Conservation (phyloP, 2,329 filamentous ascomycete species). For the Colletotrichum shisoi region DNA sequence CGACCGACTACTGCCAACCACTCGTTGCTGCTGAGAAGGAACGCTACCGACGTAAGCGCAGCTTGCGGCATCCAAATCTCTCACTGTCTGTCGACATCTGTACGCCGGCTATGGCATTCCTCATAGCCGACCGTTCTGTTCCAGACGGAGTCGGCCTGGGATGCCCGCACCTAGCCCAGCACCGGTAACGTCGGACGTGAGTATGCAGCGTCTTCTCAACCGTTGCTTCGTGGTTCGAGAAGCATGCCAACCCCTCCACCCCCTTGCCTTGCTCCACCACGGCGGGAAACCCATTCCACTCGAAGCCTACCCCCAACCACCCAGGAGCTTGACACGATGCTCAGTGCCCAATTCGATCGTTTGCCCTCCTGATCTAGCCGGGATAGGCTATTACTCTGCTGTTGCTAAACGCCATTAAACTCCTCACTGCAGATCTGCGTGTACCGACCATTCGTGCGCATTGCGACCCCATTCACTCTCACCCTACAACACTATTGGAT, state of each 20-base stretch:
- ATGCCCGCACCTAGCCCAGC: not conserved
- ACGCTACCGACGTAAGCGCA: constrained; percentile 7
- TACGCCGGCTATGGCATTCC: constrained; percentile 7
- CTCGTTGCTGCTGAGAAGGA: constrained; percentile 8
- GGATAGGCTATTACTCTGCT: constrained; percentile 10
- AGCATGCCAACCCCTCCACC: constrained; percentile 3
- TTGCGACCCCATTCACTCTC: constrained; percentile 15
- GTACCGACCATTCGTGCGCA: constrained; percentile 27
- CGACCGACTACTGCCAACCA: constrained; percentile 3
- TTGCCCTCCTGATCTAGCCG: constrained; percentile 18
- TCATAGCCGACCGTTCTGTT: not conserved
- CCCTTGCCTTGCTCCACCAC: constrained; percentile 20
- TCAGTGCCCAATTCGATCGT: constrained; percentile 17
- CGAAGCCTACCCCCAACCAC: constrained; percentile 29
- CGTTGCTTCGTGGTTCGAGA: constrained; percentile 17
- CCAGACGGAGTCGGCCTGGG: not conserved
- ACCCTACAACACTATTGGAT: not conserved
- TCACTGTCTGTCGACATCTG: not conserved
- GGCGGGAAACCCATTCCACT: constrained; percentile 30
- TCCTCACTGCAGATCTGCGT: constrained; percentile 34
- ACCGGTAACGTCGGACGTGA: constrained; percentile 18
- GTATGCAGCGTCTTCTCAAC: constrained; percentile 3
- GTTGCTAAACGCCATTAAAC: constrained; percentile 8
- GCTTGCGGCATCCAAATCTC: constrained; percentile 18
- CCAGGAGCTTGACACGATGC: constrained; percentile 24